A percentile compares a stretch with the other conserved stretches of the same genome.
These are phyloP conservation scores for Metarhizium sp. DNA, from an alignment of 2,329 filamentous ascomycete species.

Conservation along the genomic window DNA sequence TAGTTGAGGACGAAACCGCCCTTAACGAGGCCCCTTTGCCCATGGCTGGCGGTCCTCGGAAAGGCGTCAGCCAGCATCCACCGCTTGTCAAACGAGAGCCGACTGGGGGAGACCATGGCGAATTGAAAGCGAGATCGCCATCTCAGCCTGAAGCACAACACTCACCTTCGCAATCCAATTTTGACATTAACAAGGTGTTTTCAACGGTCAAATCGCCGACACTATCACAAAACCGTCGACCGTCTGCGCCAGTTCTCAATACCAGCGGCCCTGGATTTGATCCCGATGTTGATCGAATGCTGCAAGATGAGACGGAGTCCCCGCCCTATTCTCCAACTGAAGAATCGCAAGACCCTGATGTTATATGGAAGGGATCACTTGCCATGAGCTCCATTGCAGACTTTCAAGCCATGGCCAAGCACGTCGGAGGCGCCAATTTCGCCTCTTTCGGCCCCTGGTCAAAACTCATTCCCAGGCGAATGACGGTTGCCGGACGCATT, in stretches of 20 bases:
- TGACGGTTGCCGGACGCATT: constrained; percentile 72
- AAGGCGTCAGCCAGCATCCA: constrained; percentile 8
- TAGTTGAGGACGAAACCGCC: constrained; percentile 67
- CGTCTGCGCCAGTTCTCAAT: constrained; percentile 36
- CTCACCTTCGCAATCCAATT: constrained; percentile 49
- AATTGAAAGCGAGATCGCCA: constrained; percentile 23
- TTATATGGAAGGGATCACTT: constrained; percentile 70
- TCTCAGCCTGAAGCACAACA: constrained; percentile 33
- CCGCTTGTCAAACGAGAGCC: constrained; percentile 27
- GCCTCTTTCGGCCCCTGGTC: constrained; percentile 57
- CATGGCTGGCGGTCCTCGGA: constrained; percentile 11
- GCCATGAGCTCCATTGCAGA: constrained; percentile 70
- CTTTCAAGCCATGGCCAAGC: constrained; percentile 68
- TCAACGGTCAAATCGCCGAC: constrained; percentile 71
- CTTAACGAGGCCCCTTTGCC: constrained; percentile 26
- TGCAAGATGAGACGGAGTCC: constrained; percentile 72
- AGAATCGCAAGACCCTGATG: constrained; percentile 53
- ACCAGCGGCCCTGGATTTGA: constrained; percentile 59
- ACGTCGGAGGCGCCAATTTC: constrained; percentile 77
- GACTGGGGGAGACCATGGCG: constrained; percentile 16
- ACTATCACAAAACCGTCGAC: constrained; percentile 34
- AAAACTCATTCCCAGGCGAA: constrained; percentile 59
- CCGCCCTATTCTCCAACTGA: constrained; percentile 79
- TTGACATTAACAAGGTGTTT: constrained; percentile 82
- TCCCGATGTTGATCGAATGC: constrained; percentile 79